A percentile compares a stretch with the other conserved stretches of the same genome.
These are phyloP conservation scores for Melocanna baccifera DNA, from an alignment of 176 grass and related monocot genomes.

Conservation along the genomic window DNA sequence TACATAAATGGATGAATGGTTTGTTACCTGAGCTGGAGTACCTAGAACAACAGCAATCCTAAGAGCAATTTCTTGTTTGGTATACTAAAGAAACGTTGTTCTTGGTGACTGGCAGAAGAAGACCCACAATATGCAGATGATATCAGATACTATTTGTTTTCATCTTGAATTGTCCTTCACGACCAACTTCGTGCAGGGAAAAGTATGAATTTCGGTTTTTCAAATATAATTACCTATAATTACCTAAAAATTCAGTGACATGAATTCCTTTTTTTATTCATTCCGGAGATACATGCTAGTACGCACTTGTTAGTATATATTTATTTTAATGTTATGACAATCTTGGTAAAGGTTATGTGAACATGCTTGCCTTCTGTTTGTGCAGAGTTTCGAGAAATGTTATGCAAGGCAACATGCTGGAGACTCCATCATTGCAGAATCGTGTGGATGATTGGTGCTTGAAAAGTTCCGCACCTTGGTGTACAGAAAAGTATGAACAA, in stretches of 20 bases:
- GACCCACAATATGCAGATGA: too few relatives aligned
- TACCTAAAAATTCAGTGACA: background rate
- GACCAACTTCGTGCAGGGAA: background rate
- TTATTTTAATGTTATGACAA: background rate
- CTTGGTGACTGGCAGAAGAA: too few relatives aligned
- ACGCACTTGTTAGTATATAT: background rate
- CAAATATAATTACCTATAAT: background rate
- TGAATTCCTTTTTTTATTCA: background rate
- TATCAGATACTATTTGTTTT: too few relatives aligned
- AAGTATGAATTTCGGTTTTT: background rate
- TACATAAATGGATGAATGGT: background rate
- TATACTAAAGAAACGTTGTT: slow-evolving; percentile 24
- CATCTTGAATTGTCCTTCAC: too few relatives aligned
- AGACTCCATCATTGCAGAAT: slow-evolving; percentile 37
- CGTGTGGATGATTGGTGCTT: slow-evolving; percentile 13
- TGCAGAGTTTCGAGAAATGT: slow-evolving; percentile 49
- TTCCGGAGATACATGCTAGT: background rate
- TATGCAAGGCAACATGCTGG: slow-evolving; percentile 25
- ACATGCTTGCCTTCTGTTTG: background rate
- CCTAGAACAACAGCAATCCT: slow-evolving; percentile 39
- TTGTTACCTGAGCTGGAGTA: slow-evolving; percentile 46
- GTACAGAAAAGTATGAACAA: background rate
- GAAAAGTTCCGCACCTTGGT: slow-evolving; percentile 28
- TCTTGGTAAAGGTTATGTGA: background rate
- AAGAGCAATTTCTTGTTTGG: slow-evolving; percentile 52